Evolutionary conservation across 2,329 filamentous ascomycete species (phyloP).

Genomic region (Lasiodiplodia gonubiensis): DNA sequence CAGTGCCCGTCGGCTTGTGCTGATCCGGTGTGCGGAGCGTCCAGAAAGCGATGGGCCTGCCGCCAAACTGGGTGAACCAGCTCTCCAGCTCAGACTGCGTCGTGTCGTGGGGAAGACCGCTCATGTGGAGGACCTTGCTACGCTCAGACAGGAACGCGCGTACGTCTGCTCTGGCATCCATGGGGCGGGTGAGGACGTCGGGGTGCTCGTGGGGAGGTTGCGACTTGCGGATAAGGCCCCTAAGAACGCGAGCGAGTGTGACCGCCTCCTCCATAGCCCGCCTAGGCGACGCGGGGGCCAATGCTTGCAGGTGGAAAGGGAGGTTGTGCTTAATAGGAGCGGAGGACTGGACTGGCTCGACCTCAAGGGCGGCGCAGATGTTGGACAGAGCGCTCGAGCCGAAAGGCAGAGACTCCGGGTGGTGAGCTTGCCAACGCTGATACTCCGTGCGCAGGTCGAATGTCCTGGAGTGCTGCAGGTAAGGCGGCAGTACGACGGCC

Average conservation of each 20-base stretch:
- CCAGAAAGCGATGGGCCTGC: conserved; percentile 98
- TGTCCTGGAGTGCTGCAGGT: conserved; percentile 95
- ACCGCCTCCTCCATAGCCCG: conserved; percentile 98
- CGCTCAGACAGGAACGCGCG: conserved; percentile 94
- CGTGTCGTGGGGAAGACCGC: conserved; percentile 94
- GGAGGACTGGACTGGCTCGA: conserved; percentile 95
- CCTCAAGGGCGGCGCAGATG: conserved; percentile 97
- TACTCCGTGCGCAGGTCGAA: conserved; percentile 98
- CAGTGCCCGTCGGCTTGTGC: conserved; percentile 98
- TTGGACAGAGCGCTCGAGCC: conserved; percentile 94
- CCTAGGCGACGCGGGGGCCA: conserved; percentile 92
- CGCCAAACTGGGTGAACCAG: conserved; percentile 99
- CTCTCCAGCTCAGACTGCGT: conserved; percentile 98
- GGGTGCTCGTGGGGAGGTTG: conserved; percentile 92
- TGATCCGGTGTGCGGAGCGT: conserved; percentile 96
- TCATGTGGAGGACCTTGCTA: conserved; percentile 98
- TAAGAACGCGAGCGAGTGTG: conserved; percentile 88
- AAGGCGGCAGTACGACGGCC: conserved; percentile 92
- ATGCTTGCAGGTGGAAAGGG: conserved; percentile 94
- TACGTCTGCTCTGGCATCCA: conserved; percentile 96
- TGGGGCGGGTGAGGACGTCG: conserved; percentile 90
- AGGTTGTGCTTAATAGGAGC: conserved; percentile 99
- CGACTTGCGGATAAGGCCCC: conserved; percentile 93
- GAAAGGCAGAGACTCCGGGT: conserved; percentile 95
- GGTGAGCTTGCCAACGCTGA: conserved; percentile 97